These are phyloP conservation scores for Torrubiella hemipterigena DNA, from an alignment of 2,329 filamentous ascomycete species.

Conservation along the genomic window DNA sequence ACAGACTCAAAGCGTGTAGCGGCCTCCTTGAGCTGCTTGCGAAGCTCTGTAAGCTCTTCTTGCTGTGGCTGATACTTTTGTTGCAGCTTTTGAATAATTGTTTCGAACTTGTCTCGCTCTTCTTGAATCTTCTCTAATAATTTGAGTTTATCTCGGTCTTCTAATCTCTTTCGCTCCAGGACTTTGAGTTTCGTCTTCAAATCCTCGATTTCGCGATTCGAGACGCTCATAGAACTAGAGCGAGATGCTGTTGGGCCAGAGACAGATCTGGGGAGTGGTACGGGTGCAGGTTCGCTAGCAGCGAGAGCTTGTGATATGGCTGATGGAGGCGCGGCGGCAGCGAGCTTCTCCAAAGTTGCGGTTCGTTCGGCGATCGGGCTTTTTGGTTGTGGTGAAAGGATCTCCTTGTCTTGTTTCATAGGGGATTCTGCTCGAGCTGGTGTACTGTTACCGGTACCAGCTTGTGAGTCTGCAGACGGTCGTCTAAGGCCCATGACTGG, in stretches of 20 bases:
- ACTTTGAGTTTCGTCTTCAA: conserved; percentile 78
- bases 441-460: conserved; percentile 26
- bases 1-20: conserved; percentile 55
- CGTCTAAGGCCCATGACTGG: conserved; percentile 25
- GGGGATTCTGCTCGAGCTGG: conserved; percentile 27
- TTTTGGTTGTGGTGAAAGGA: conserved; percentile 33
- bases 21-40: conserved; percentile 66
- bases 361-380: conserved; percentile 40
- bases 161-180: conserved; percentile 73
- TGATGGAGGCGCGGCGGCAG: conserved; percentile 20
- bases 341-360: conserved; percentile 39
- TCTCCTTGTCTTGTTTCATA: conserved; percentile 38
- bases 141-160: conserved; percentile 79
- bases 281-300: conserved; percentile 18
- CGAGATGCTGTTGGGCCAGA: conserved; percentile 27
- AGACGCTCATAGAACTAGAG: no score
- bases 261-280: conserved; percentile 15
- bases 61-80: conserved; percentile 78
- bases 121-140: conserved; percentile 62
- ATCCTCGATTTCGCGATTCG: conserved; percentile 66
- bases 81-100: conserved; percentile 82
- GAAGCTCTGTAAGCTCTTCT: conserved; percentile 64
- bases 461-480: conserved; percentile 33
- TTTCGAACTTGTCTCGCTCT: conserved; percentile 68
- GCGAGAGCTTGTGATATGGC: conserved; percentile 11